Percentiles rank a stretch among this genome's conserved stretches.
These are phyloP conservation scores for Sporisorium iseilematis-ciliati DNA, from an alignment of 1,284 basidiomycete species.

Conservation along the genomic window DNA sequence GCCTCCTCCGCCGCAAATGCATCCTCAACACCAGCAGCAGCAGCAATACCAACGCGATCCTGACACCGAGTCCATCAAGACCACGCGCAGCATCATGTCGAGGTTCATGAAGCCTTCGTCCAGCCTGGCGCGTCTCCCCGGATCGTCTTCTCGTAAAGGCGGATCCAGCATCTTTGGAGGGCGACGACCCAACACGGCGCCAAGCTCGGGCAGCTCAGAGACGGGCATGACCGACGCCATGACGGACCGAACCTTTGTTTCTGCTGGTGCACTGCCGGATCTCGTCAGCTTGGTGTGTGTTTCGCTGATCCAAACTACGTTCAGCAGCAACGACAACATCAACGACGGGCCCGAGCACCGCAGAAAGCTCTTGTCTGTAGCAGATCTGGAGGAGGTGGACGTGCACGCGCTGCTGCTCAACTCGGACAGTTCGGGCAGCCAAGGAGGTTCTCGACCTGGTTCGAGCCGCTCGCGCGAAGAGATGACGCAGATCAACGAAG, in stretches of 20 bases:
- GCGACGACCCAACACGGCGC: conserved; percentile 55
- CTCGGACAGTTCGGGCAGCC: conserved; percentile 38
- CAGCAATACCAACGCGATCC: conserved; percentile 21
- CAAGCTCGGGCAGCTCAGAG: conserved; percentile 51
- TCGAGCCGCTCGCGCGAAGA: conserved; percentile 40
- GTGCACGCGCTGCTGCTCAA: conserved; percentile 49
- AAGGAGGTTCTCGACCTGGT: conserved; percentile 36
- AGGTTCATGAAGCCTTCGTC: conserved; percentile 44
- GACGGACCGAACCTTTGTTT: conserved; percentile 44
- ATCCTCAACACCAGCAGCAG: neutral
- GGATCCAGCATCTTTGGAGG: conserved; percentile 50
- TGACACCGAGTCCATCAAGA: conserved; percentile 50
- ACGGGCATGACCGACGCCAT: conserved; percentile 37
- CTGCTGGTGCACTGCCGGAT: conserved; percentile 39
- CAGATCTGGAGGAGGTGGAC: conserved; percentile 64
- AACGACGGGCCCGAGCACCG: conserved; percentile 60
- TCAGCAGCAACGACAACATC: conserved; percentile 55
- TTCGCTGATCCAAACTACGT: conserved; percentile 60
- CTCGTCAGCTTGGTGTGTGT: conserved; percentile 58
- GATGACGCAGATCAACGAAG: conserved; percentile 47
- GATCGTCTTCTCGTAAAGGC: conserved; percentile 21
- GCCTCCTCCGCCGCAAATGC: neutral
- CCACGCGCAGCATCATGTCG: conserved; percentile 50
- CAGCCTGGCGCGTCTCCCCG: conserved; percentile 29
- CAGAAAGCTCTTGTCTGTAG: conserved; percentile 55